Base-by-base conservation (phyloP, 2,329 filamentous ascomycete genomes). In the Nectriaceae sp. region DNA sequence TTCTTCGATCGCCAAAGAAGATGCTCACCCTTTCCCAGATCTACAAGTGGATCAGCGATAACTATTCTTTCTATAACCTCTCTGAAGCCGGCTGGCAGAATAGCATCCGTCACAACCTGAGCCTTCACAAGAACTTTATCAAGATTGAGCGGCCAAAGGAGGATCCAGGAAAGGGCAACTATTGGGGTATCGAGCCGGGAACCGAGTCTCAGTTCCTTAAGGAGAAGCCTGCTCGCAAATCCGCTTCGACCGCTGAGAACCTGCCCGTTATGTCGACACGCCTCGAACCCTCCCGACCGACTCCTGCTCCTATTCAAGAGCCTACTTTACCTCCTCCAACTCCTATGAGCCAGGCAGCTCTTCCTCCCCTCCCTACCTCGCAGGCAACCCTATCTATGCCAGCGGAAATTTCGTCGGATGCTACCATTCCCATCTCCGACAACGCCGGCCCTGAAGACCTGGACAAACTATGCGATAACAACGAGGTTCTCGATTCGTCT, bases 21-120 rank as follows among this genome's bases (percentile, higher is more conserved):
- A 87, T 89, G 44, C 78, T 97, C 53, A 97, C 94, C 1, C 79
- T 99, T 16, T 85, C 91, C 21, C 91, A 97, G 69, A 99, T 99
- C 60, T 99, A 97, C 79, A 96, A 96, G 67, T 99, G 94, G 93
- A 97, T 99, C 62, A 95, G 90, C n/a, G 90, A 95, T 67, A 92
- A 87, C 16, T 97, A 89, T 67, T 85, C 83, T 4, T 97, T 93
- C 71, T 99, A 97, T 75, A 86, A 83, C 59, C 82, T 84, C 37
- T 82, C 86, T 47, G 91, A 97, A 62, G 85, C 89, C 11, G 93
- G 94, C 54, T 99, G 94, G 94, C 93, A 97, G 71, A 99, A 99
- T 71, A 97, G 94, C 74, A 99, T 99, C 68, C 88, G 94, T 26
- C 94, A 99, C 71, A 99, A 99, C 61, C 83, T 99, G 26, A 97